Evolutionary conservation across 768 basidiomycete genomes (phyloP).

Genomic region (Rhodosporidiobolus sp.): DNA sequence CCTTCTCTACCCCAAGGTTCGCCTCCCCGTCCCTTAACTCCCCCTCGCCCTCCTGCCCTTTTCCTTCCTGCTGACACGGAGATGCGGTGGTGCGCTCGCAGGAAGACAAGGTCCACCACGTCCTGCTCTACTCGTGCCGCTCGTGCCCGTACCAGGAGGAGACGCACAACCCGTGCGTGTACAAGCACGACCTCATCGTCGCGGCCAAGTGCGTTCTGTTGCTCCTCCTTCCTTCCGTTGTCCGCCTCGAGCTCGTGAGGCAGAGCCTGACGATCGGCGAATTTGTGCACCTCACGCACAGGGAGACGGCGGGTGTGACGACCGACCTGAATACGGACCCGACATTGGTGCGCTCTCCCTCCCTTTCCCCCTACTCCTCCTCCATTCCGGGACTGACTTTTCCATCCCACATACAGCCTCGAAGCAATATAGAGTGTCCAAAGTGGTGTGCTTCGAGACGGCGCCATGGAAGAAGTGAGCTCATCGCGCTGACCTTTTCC

Average conservation of each 20-base stretch:
- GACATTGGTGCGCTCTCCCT: slow-evolving; percentile 62
- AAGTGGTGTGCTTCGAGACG: slow-evolving; percentile 16
- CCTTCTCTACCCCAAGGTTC: slow-evolving; percentile 69
- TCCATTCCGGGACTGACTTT: not conserved
- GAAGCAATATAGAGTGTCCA: slow-evolving; percentile 29
- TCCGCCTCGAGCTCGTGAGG: not conserved
- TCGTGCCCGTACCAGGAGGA: slow-evolving; percentile 85
- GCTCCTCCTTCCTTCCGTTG: not conserved
- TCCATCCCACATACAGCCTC: not conserved
- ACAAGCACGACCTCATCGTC: slow-evolving; percentile 86
- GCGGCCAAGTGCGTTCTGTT: slow-evolving; percentile 71
- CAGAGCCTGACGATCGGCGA: slow-evolving; percentile 1
- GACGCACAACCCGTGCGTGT: slow-evolving; percentile 83
- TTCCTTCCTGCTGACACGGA: not conserved
- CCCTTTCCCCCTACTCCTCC: slow-evolving; percentile 2
- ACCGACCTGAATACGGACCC: slow-evolving; percentile 82
- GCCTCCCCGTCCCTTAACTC: slow-evolving; percentile 8
- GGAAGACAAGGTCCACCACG: slow-evolving; percentile 77
- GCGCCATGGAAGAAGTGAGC: not conserved
- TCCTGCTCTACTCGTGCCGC: slow-evolving; percentile 85
- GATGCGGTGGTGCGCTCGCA: slow-evolving; percentile 49
- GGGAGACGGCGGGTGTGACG: slow-evolving; percentile 90
- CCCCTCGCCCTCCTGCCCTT: not conserved
- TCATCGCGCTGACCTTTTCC: slow-evolving; percentile 22
- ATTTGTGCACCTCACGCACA: slow-evolving; percentile 46